Evolutionary conservation across 352 stramenopile species (phyloP).

Genomic region (Peronospora tabacina): DNA sequence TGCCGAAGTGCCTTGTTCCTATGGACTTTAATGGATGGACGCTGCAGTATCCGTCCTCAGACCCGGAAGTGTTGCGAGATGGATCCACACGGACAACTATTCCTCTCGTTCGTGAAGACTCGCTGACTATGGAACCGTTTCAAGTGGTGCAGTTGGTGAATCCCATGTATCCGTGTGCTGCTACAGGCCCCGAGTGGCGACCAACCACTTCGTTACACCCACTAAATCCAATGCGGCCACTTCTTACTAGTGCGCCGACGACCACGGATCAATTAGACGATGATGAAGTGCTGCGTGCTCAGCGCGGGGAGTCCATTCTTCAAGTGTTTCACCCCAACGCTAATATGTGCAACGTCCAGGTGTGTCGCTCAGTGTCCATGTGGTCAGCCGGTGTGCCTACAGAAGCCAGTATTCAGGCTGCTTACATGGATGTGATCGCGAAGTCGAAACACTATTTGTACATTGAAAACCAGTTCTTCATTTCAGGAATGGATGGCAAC

Average conservation of each 20-base stretch:
- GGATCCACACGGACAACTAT: slow-evolving; percentile 35
- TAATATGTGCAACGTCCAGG: slow-evolving; percentile 72
- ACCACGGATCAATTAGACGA: slow-evolving; percentile 26
- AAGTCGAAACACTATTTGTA: slow-evolving; percentile 84
- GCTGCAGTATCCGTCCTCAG: slow-evolving; percentile 59
- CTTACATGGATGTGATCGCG: slow-evolving; percentile 78
- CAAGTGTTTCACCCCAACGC: slow-evolving; percentile 66
- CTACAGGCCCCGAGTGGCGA: slow-evolving; percentile 25
- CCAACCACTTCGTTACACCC: slow-evolving; percentile 25
- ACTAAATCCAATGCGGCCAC: slow-evolving; percentile 26
- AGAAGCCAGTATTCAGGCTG: slow-evolving; percentile 74
- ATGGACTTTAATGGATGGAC: slow-evolving; percentile 84
- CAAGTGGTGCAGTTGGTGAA: slow-evolving; percentile 38
- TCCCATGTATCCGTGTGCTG: slow-evolving; percentile 31
- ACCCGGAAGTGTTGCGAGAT: slow-evolving; percentile 32
- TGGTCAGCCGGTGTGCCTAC: slow-evolving; percentile 81
- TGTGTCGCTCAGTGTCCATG: slow-evolving; percentile 78
- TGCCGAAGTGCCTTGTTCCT: slow-evolving; percentile 79
- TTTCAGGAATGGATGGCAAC: slow-evolving; percentile 76
- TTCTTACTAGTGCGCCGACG: slow-evolving; percentile 13
- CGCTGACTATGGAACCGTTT: slow-evolving; percentile 50
- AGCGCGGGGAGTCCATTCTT: slow-evolving; percentile 54
- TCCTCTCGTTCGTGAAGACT: slow-evolving; percentile 47
- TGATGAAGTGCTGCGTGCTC: slow-evolving; percentile 47
- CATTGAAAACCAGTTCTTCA: slow-evolving; percentile 92